Evolutionary conservation across 768 basidiomycete genomes (phyloP).

Genomic region (Leccinum disarticulatum): DNA sequence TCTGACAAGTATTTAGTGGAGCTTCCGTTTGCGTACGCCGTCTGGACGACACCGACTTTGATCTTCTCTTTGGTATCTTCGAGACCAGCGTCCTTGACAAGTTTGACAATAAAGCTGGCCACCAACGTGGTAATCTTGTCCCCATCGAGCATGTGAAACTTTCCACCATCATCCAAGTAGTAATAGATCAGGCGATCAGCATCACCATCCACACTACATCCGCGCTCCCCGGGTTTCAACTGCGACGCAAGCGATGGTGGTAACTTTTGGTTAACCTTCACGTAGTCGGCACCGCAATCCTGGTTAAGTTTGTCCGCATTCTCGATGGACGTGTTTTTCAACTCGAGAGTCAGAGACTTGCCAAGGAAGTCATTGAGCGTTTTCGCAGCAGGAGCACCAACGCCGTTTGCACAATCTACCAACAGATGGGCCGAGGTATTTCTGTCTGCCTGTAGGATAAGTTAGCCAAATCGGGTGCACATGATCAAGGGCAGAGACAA

Average conservation of each 20-base stretch:
- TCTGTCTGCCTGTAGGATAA: conserved; percentile 52
- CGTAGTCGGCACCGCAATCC: conserved; percentile 92
- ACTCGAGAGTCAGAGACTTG: conserved; percentile 56
- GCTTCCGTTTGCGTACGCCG: conserved; percentile 96
- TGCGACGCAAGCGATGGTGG: conserved; percentile 72
- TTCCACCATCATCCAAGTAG: conserved; percentile 74
- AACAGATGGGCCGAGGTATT: conserved; percentile 56
- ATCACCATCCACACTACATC: conserved; percentile 94
- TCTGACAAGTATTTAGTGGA: conserved; percentile 90
- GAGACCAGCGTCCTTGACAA: conserved; percentile 83
- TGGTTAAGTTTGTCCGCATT: conserved; percentile 78
- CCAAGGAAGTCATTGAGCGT: conserved; percentile 62
- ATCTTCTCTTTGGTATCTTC: conserved; percentile 53
- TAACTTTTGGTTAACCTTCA: conserved; percentile 88
- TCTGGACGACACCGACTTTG: conserved; percentile 94
- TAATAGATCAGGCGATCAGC: conserved; percentile 97
- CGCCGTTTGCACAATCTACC: conserved; percentile 99
- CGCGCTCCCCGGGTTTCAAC: conserved; percentile 72
- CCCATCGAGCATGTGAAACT: conserved; percentile 93
- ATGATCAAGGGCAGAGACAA: conserved; percentile 32
- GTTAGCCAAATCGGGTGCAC: conserved; percentile 5
- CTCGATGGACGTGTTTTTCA: conserved; percentile 67
- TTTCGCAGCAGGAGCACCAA: conserved; percentile 74
- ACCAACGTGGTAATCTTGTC: conserved; percentile 97
- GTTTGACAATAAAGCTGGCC: conserved; percentile 88